Base-by-base conservation (phyloP, 257 asterid species). In the Anisodus acutangulus region DNA sequence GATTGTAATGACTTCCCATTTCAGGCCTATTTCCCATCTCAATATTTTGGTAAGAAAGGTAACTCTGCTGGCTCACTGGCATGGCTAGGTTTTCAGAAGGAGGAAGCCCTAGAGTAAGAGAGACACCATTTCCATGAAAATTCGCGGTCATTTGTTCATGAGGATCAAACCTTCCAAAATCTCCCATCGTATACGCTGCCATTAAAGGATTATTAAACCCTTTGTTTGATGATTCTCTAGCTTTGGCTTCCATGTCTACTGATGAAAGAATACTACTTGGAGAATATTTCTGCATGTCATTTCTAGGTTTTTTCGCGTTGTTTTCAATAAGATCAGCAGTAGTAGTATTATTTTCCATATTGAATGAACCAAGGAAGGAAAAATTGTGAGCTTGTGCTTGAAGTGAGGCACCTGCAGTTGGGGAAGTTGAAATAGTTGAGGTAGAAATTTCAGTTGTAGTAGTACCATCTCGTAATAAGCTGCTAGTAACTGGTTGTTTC, bases 51-150 rank as follows among this genome's bases (percentile, higher is more conserved):
- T 83, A 82, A 26, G 92, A 87, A 11, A 91, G 87, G 78, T 88
- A 91, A 79, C 53, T 88, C 58, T 89, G 92, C 19, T 85, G 92
- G 82, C 37, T 83, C 3, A 60, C 85, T 4, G 88, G 83, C 62
- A 88, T 39, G 41, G 89, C 63, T 71, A 87, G 79, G 80, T 85
- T 90, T 70, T 86, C 92, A 2, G 91, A 83, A 13, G 92, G 97
- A 1, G 95, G 95, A 8, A 91, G 91, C 39, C 86, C 94, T 2
- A 94, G 93, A 47, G 94, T 87, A 37, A 89, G 90, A n/a, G 90
- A 89, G 2, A 89, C 90, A 19, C 90, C 80, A 37, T 84, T 85
- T 53, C 90, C 91, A 63, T 88, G 88, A 84, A 85, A 89, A 35
- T 86, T 82, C 4, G 88, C 81, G 1, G 91, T 60, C 72, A 87